These are phyloP conservation scores for Penicillium griseofulvum DNA, from an alignment of 2,329 filamentous ascomycete genomes.

Conservation along the genomic window DNA sequence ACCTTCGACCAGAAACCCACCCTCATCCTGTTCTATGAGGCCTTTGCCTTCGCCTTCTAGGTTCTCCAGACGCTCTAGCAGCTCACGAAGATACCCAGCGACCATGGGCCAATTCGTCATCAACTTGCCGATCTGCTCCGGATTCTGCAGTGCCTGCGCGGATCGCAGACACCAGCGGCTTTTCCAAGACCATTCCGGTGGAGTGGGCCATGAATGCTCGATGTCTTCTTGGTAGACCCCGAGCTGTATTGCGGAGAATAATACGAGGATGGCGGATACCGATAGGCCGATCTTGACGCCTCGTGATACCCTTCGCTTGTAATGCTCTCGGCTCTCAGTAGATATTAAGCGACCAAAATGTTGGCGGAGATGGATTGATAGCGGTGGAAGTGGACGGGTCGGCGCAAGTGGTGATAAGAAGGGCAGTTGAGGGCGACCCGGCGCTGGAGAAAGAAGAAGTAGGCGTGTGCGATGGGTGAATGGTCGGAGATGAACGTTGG, in stretches of 20 bases:
- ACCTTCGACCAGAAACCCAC: slow-evolving; percentile 54
- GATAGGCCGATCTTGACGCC: slow-evolving; percentile 69
- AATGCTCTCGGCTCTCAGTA: slow-evolving; percentile 61
- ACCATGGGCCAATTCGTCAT: slow-evolving; percentile 68
- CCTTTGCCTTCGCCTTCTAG: slow-evolving; percentile 65
- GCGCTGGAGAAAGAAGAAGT: slow-evolving; percentile 51
- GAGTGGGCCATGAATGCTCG: slow-evolving; percentile 75
- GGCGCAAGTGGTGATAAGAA: slow-evolving; percentile 61
- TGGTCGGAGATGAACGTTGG: slow-evolving; percentile 40
- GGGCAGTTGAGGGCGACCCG: slow-evolving; percentile 60
- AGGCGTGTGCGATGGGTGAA: slow-evolving; percentile 60
- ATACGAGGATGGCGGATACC: slow-evolving; percentile 65
- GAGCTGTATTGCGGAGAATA: slow-evolving; percentile 60
- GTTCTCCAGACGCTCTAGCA: slow-evolving; percentile 69
- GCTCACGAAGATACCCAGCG: slow-evolving; percentile 58
- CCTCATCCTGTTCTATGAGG: slow-evolving; percentile 54
- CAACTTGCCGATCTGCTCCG: slow-evolving; percentile 52
- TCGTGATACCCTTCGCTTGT: slow-evolving; percentile 55
- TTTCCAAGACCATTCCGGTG: slow-evolving; percentile 73
- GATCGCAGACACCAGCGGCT: slow-evolving; percentile 67
- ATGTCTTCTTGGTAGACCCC: slow-evolving; percentile 70
- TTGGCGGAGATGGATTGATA: slow-evolving; percentile 53
- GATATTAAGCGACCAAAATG: slow-evolving; percentile 69
- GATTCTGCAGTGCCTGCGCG: slow-evolving; percentile 60
- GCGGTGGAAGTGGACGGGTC: slow-evolving; percentile 45